These are phyloP conservation scores for Penicillium thymicola DNA, from an alignment of 2,329 filamentous ascomycete species.

Conservation along the genomic window DNA sequence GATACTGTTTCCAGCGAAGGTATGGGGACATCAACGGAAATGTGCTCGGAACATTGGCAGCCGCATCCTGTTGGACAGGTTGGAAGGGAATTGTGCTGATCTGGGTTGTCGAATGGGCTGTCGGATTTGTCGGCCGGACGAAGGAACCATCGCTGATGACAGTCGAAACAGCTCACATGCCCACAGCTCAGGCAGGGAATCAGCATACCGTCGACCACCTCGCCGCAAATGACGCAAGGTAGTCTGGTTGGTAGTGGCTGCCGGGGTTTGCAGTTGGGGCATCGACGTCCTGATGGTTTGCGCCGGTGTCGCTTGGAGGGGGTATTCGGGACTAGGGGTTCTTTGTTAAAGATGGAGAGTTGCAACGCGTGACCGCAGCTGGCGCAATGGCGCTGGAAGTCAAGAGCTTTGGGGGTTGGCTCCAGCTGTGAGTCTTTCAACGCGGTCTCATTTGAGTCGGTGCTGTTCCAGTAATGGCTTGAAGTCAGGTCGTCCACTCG, in stretches of 20 bases:
- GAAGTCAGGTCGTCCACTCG: constrained; percentile 29
- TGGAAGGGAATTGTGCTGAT: constrained; percentile 19
- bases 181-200: constrained; percentile 48
- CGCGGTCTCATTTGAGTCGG: constrained; percentile 24
- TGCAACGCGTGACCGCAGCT: constrained; percentile 39
- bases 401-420: constrained; percentile 31
- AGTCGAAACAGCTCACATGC: constrained; percentile 47
- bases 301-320: constrained; percentile 21
- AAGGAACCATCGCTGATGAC: constrained; percentile 44
- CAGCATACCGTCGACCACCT: constrained; percentile 44
- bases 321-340: constrained; percentile 15
- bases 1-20: constrained; percentile 24
- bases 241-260: constrained; percentile 34
- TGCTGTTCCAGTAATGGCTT: constrained; percentile 25
- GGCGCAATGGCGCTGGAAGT: constrained; percentile 43
- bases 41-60: constrained; percentile 44
- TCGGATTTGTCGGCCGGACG: constrained; percentile 13
- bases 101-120: constrained; percentile 6
- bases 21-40: constrained; percentile 32
- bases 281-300: constrained; percentile 24
- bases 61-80: constrained; percentile 49
- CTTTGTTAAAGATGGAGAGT: constrained; percentile 36
- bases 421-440: constrained; percentile 22
- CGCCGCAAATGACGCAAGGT: constrained; percentile 46
- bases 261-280: constrained; percentile 36